Evolutionary conservation across 2,329 filamentous ascomycete species (phyloP), one percentile per base, ranked within the genome.

Genomic region (Cordyceps militaris): DNA sequence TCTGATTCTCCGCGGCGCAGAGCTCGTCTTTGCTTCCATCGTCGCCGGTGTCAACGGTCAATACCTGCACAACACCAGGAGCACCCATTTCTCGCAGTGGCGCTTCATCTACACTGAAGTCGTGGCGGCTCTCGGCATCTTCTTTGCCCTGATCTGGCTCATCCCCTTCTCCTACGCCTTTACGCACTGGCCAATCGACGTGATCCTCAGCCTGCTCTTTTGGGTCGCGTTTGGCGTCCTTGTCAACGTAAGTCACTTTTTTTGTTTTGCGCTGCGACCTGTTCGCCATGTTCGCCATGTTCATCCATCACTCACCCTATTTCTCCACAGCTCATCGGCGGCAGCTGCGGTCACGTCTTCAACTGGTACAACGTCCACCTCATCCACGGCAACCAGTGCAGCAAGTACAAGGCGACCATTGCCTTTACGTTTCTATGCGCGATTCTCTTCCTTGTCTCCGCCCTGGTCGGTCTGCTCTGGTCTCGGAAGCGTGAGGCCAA

Each of bases 91-190:
- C 73, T 81, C 40, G 4, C 66, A 70, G 10, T 84, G 79, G 36
- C 84, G 88, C 58, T 85, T 86, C 74, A 89, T 92, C 72, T 92
- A 90, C 75, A 82, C 87, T 47, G 82, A 88, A 66, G 82, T 89
- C 19, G 79, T 91, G 40, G 85, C 89, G 3, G 85, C 78, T 21
- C 66, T 92, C 19, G 83, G 85, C 13, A 83, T 91, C 56, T 69
- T 92, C 42, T 74, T 89, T n/a, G 77, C 82, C 5, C 71, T 92
- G 26, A 69, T 92, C 61, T 89, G 87, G 82, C 76, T 91, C 28
- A 77, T 92, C 42, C 89, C 89, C 2, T 88, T 89, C 66, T 80
- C 82, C 2, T 74, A 75, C 52, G 79, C 77, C 48, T 89, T 91
- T 70, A 78, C 85, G 61, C 80, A 86, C 70, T 92, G 86, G 80